Conservation (phyloP, 768 basidiomycete genomes). For the Pleurotus salmoneostramineus region DNA sequence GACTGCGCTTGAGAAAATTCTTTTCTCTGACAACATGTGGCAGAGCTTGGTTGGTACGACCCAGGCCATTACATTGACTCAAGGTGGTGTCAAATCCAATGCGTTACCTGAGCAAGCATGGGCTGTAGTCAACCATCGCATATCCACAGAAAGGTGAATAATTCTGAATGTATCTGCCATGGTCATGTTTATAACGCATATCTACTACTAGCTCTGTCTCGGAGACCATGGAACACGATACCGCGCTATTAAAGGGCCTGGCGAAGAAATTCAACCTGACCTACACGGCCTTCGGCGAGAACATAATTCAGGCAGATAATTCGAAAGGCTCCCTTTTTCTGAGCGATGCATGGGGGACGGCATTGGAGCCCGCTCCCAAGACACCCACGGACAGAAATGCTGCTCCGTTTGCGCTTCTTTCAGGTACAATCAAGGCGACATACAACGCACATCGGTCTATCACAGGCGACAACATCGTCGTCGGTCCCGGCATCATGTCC, state of each 20-base stretch:
- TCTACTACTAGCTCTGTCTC: constrained; percentile 33
- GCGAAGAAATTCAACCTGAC: constrained; percentile 54
- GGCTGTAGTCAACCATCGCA: constrained; percentile 71
- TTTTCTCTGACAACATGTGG: constrained; percentile 33
- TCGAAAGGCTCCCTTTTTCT: constrained; percentile 46
- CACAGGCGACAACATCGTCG: constrained; percentile 31
- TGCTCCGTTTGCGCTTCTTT: constrained; percentile 46
- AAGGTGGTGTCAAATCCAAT: constrained; percentile 71
- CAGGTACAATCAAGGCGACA: constrained; percentile 62
- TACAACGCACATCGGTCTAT: constrained; percentile 46
- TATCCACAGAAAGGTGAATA: constrained; percentile 53
- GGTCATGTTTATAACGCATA: constrained; percentile 15
- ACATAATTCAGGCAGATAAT: constrained; percentile 26
- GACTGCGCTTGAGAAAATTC: constrained; percentile 41
- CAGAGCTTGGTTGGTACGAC: constrained; percentile 62
- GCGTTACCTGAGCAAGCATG: constrained; percentile 74
- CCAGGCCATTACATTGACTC: constrained; percentile 71
- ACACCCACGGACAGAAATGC: constrained; percentile 45
- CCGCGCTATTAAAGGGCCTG: constrained; percentile 38
- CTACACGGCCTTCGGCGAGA: constrained; percentile 51
- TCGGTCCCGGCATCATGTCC: constrained; percentile 53
- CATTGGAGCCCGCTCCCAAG: constrained; percentile 65
- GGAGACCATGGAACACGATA: constrained; percentile 41
- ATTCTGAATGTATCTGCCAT: background rate
- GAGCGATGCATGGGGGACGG: constrained; percentile 42